phyloP scores from a whole-genome alignment of 2,329 filamentous ascomycete genomes.

The Boeremia exigua region DNA sequence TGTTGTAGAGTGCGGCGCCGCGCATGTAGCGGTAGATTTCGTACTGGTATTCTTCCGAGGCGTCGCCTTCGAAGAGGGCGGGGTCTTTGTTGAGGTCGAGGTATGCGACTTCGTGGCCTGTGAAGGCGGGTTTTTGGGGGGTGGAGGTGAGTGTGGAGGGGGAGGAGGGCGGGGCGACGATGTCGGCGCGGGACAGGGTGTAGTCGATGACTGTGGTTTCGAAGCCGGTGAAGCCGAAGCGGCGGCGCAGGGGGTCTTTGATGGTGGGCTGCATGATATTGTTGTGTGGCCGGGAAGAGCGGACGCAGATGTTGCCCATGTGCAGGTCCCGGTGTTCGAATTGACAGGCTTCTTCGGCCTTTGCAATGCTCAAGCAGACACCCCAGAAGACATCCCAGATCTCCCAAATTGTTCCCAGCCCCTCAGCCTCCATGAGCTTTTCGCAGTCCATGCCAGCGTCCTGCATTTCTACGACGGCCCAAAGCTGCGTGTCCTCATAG shows the following conservation, averaged over 20 bases:
- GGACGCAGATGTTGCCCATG: conserved; percentile 69
- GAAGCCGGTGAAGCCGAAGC: conserved; percentile 60
- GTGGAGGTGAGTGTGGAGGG: conserved; percentile 13
- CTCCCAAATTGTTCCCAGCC: conserved; percentile 49
- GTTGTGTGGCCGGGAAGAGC: conserved; percentile 28
- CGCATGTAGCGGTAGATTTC: conserved; percentile 63
- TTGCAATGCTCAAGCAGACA: conserved; percentile 65
- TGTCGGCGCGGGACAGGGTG: conserved; percentile 67
- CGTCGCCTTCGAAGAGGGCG: conserved; percentile 55
- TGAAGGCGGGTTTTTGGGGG: not conserved
- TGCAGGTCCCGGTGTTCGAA: conserved; percentile 73
- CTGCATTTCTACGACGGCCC: conserved; percentile 71
- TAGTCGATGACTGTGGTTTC: conserved; percentile 73
- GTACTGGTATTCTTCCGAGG: conserved; percentile 59
- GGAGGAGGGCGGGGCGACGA: conserved; percentile 38
- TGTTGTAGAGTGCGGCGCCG: conserved; percentile 51
- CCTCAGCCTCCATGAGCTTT: conserved; percentile 44
- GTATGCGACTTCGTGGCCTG: conserved; percentile 48
- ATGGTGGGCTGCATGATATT: conserved; percentile 41
- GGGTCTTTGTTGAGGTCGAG: conserved; percentile 54
- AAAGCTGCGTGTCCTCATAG: conserved; percentile 63
- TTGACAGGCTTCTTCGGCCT: conserved; percentile 64
- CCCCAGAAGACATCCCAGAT: conserved; percentile 72
- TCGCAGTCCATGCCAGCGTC: conserved; percentile 65
- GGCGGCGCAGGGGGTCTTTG: conserved; percentile 44